A percentile compares a stretch with the other conserved stretches of the same genome.
phyloP scores from a whole-genome alignment of 345 rosid genomes.

The Moringa oleifera region DNA sequence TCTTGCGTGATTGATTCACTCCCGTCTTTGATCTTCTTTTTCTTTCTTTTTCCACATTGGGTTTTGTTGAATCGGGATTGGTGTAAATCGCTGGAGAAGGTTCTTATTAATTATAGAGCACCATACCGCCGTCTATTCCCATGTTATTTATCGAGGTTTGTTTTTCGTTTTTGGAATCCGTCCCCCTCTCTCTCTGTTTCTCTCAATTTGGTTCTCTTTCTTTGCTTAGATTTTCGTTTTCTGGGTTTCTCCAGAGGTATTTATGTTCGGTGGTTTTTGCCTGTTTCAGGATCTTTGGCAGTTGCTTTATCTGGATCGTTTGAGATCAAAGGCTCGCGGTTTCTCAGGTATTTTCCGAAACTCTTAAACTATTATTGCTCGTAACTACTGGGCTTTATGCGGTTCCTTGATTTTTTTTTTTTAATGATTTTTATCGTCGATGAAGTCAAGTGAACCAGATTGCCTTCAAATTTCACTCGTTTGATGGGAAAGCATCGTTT shows the following conservation, averaged over 20 bases:
- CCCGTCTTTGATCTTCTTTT: not conserved
- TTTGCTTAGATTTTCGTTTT: not conserved
- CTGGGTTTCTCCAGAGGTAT: not conserved
- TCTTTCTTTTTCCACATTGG: not conserved
- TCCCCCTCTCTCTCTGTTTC: not conserved
- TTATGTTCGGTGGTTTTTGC: conserved; percentile 1
- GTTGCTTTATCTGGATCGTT: conserved; percentile 24
- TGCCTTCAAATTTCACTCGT: too few species aligned
- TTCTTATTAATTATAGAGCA: too few species aligned
- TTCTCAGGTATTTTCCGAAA: conserved; percentile 35
- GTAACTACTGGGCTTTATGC: not conserved
- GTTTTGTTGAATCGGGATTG: too few species aligned
- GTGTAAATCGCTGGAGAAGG: not conserved
- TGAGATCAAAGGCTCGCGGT: conserved; percentile 28
- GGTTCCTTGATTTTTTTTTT: not conserved
- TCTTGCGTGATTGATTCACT: not conserved
- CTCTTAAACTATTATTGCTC: not conserved
- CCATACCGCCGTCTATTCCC: not conserved
- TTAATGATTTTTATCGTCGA: too few species aligned
- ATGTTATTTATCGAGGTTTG: not conserved
- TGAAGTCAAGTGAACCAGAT: too few species aligned
- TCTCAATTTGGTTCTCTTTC: not conserved
- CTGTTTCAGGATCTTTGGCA: conserved; percentile 33
- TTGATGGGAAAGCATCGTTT: not conserved
- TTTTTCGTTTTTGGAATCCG: not conserved